Evolutionary conservation across 1,284 basidiomycete species (phyloP), one percentile per base, ranked within the genome.

Genomic region (Cronartium ribicola): DNA sequence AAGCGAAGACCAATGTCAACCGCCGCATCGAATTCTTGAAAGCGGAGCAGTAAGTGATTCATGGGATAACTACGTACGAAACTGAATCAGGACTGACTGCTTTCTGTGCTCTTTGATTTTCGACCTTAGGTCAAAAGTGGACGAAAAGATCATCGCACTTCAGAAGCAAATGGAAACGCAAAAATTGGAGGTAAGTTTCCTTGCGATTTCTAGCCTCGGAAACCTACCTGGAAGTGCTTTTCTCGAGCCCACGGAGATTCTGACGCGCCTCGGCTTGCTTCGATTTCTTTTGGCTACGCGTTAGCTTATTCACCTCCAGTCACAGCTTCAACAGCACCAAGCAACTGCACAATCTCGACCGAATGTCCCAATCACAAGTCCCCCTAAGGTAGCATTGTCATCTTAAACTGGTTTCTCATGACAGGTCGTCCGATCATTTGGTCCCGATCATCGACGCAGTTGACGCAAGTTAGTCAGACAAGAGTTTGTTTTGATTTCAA

Each of bases 11-110:
- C 74, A 97, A 95, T 79, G 92, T 98, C 41, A 88, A 93, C 77
- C 97, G 92, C 75, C 88, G 95, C 5, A 83, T 98, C 51, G 91
- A 93, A 76, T 97, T 93, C 82, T 98, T 98, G 80, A 85, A 84
- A 68, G 83, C 86, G 65, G 94, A 98, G 82, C 92, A 96, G 94
- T 97, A 76, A 75, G 90, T 84, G 4, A 29, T 2, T 37, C 40
- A 46, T 17, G 55, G 6, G 40, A 20, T 57, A 60, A 43, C 46
- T 69, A 51, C 40, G 17, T 13, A 29, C 36, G 5, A 37, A 8
- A 37, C 5, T 10, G 14, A 44, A 22, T 40, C 39, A 14, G 2
- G 10, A 1, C 39, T 41, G 6, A 40, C 22, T 41, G 20, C 22
- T 40, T 20, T 41, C n/a, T n/a, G n/a, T n/a, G n/a, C n/a, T n/a